Conservation (phyloP, 78 protist genomes). For the Dictyostelium purpureum region DNA sequence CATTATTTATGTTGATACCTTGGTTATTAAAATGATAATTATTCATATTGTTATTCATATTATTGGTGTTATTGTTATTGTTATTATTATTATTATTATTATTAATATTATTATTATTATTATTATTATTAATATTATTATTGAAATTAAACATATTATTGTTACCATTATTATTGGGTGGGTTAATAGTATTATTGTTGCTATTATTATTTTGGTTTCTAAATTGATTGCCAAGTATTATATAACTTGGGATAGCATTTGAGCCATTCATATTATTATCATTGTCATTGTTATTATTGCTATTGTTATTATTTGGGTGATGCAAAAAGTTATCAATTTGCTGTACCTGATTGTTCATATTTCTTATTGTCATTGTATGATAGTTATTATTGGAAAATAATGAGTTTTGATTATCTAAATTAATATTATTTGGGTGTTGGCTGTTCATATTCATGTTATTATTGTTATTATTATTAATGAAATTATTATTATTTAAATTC, state of each 20-base stretch:
- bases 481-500: background rate
- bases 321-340: background rate
- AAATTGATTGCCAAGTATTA: background rate
- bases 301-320: background rate
- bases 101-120: background rate
- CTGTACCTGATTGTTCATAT: background rate
- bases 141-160: background rate
- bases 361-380: background rate
- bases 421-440: background rate
- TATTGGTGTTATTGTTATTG: background rate
- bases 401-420: too few relatives aligned
- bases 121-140: background rate
- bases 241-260: background rate
- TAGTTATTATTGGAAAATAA: too few relatives aligned
- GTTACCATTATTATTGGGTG: background rate
- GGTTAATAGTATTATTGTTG: background rate
- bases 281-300: background rate
- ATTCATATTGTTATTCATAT: too few relatives aligned
- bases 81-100: background rate
- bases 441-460: background rate
- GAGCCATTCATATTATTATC: background rate
- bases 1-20: too few relatives aligned
- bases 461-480: background rate
- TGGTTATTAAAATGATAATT: too few relatives aligned
- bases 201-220: background rate